A percentile compares a stretch with the other conserved stretches of the same genome.
phyloP scores from a whole-genome alignment of 805 yeast species.

The Cyberlindnera amylophila region DNA sequence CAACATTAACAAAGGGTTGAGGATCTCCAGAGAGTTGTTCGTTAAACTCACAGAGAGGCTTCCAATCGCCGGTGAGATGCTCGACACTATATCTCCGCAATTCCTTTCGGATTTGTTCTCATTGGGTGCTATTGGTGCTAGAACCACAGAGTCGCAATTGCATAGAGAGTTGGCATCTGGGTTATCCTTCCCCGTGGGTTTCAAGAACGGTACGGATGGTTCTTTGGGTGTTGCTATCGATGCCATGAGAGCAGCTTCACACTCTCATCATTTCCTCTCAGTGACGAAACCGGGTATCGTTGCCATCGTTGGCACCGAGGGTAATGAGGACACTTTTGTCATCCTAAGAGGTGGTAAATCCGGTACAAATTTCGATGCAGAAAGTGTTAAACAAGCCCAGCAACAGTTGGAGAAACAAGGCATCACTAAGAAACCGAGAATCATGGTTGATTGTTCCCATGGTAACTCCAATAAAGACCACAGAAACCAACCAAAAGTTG shows the following conservation, averaged over 20 bases:
- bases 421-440: too few species aligned
- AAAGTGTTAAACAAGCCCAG: too few species aligned
- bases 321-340: slow-evolving; percentile 91
- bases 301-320: slow-evolving; percentile 93
- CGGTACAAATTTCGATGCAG: slow-evolving; percentile 95
- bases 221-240: slow-evolving; percentile 88
- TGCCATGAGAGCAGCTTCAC: slow-evolving; percentile 88
- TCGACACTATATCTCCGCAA: slow-evolving; percentile 97
- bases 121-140: slow-evolving; percentile 97
- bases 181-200: slow-evolving; percentile 96
- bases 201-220: slow-evolving; percentile 98
- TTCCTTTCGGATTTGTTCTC: slow-evolving; percentile 86
- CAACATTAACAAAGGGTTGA: slow-evolving; percentile 92
- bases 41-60: slow-evolving; percentile 77
- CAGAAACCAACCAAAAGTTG: slow-evolving; percentile 92
- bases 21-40: slow-evolving; percentile 81
- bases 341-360: slow-evolving; percentile 94
- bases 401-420: too few species aligned
- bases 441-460: slow-evolving; percentile 98
- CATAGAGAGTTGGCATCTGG: slow-evolving; percentile 98
- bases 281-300: slow-evolving; percentile 97
- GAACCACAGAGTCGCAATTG: slow-evolving; percentile 97
- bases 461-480: slow-evolving; percentile 94
- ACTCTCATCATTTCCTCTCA: slow-evolving; percentile 93
- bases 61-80: slow-evolving; percentile 97